These are phyloP conservation scores for Biancaea sappan DNA, from an alignment of 306 rosid species.

Conservation along the genomic window DNA sequence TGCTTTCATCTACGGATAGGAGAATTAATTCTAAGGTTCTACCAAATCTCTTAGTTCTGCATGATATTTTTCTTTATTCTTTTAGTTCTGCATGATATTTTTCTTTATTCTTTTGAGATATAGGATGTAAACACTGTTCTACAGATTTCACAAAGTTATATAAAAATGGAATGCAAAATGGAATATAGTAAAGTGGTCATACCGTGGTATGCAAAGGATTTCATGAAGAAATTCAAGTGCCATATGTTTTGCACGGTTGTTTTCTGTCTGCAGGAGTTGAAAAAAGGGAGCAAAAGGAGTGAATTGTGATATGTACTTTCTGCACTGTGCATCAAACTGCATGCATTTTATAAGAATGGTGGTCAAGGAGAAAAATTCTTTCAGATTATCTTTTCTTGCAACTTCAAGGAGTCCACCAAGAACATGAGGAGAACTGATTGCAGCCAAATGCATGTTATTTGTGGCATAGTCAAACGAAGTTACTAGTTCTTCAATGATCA, in stretches of 20 bases:
- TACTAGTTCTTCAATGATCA: constrained; percentile 76
- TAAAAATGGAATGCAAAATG: constrained; percentile 9
- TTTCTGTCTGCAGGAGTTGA: constrained; percentile 57
- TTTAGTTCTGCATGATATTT: neutral
- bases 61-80: neutral
- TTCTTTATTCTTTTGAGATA: neutral
- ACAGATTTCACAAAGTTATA: constrained; percentile 6
- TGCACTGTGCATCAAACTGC: constrained; percentile 65
- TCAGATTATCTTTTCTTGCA: constrained; percentile 61
- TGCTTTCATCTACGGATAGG: neutral
- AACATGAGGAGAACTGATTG: constrained; percentile 70
- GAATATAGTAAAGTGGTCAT: constrained; percentile 32
- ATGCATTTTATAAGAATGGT: constrained; percentile 73
- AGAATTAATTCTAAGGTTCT: neutral
- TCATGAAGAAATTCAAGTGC: constrained; percentile 79
- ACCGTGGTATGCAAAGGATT: constrained; percentile 76
- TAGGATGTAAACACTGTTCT: neutral
- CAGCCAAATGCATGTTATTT: constrained; percentile 74
- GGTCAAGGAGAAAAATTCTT: constrained; percentile 63
- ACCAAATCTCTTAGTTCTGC: neutral
- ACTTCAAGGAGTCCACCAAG: constrained; percentile 67
- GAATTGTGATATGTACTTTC: constrained; percentile 62
- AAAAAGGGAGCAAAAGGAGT: constrained; percentile 69
- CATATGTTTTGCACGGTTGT: constrained; percentile 48
- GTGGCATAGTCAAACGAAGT: constrained; percentile 71